Base-by-base conservation (phyloP, 1,139 yeast genomes). In the Petasospora rhodanensis region DNA sequence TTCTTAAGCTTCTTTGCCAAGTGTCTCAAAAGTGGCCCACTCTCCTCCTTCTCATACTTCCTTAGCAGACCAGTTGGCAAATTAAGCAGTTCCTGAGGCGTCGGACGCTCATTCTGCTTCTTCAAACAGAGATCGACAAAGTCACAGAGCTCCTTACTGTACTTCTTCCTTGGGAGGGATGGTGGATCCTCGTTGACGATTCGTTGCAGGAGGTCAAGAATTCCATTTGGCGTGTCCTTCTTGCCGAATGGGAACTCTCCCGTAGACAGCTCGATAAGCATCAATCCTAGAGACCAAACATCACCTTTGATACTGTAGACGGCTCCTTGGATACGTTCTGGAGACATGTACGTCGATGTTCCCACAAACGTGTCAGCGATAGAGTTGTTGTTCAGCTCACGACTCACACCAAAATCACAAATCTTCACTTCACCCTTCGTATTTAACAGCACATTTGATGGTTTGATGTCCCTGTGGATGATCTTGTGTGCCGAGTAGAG, bases 351-450 rank as follows among this genome's bases (percentile, higher is more conserved):
- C 2, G 95, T 86, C 1, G 96, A 86, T 1, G 98, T 91, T 2
- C 98, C 98, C 9, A 91, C 97, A 66, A 91, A 91, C 0, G 97
- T 91, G 49, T 91, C 96, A 1, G 96, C 97, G 41, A 91, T 73
- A 1, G 96, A 87, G 27, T 51, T 51, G 56, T 89, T 87, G 38
- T 86, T 84, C 39, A 91, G 68, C 55, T 87, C 95, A 43, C 96
- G 76, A 24, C 89, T 78, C 7, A 91, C 98, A 10, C 98, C 97
- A 62, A 89, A 89, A 59, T 89, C 97, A 59, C 95, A 84, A 19
- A 86, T 66, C 55, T 85, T 86, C 48, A 86, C 77, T 45, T 77
- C 79, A 14, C 96, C 96, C 43, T 70, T 72, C 26, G 85, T 79
- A 40, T 83, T 84, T 59, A 87, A 71, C 36, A 86, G 61, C 5